Percentiles rank a stretch among this genome's conserved stretches.
These are phyloP conservation scores for Paraurostyla sp. DNA, from an alignment of 73 alveolate genomes.

Conservation along the genomic window DNA sequence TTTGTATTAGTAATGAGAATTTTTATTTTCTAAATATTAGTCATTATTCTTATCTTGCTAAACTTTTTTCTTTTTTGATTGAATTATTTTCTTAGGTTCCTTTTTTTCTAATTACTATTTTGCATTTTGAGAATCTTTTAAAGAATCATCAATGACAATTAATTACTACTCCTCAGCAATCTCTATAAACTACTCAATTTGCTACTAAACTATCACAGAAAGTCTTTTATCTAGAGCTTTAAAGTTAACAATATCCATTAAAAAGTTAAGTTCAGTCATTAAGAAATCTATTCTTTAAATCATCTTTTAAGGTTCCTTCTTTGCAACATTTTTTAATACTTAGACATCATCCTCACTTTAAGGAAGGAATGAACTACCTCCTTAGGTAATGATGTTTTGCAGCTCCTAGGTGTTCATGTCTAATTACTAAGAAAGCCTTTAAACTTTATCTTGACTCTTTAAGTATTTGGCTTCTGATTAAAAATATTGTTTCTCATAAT, in stretches of 20 bases:
- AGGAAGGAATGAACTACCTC: conserved; percentile 4
- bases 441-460: background rate
- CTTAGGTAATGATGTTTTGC: background rate
- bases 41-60: too few species aligned
- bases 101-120: background rate
- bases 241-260: conserved; percentile 19
- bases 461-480: background rate
- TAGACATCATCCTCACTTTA: conserved; percentile 42
- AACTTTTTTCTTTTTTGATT: background rate
- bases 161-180: background rate
- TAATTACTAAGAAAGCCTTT: background rate
- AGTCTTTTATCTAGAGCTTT: background rate
- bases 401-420: background rate
- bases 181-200: background rate
- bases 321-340: background rate
- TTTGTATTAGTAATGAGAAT: background rate
- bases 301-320: conserved; percentile 20
- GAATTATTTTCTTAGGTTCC: too few species aligned
- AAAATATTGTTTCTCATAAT: conserved; percentile 30
- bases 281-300: conserved; percentile 31
- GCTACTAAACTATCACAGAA: background rate
- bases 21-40: background rate
- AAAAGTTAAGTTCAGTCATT: conserved; percentile 34
- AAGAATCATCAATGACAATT: background rate
- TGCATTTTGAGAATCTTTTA: too few species aligned